Conservation (phyloP, 2,329 filamentous ascomycete genomes). For the Mariannaea sp. region DNA sequence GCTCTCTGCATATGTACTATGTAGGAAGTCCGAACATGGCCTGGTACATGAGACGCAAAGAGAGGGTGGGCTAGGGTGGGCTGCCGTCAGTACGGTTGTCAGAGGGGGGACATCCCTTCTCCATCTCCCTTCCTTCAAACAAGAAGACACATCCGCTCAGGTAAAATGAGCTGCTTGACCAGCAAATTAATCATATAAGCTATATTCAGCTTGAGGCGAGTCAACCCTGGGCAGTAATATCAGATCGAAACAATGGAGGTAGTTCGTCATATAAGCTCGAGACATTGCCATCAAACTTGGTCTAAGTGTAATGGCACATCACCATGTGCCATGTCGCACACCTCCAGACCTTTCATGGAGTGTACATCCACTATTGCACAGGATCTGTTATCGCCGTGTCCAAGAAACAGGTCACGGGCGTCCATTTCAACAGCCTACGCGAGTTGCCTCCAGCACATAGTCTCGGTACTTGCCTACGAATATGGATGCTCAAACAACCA, state of each 20-base stretch:
- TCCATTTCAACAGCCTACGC: too few species aligned
- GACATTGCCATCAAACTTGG: conserved; percentile 15
- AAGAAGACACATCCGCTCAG: background rate
- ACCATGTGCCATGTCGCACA: conserved; percentile 9
- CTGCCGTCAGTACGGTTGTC: background rate
- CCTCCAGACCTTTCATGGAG: conserved; percentile 7
- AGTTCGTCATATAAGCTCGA: conserved; percentile 5
- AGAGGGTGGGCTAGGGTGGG: too few species aligned
- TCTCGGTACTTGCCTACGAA: background rate
- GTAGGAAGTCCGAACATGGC: conserved; percentile 12
- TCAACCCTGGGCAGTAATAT: too few species aligned
- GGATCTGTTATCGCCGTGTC: too few species aligned
- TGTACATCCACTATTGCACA: too few species aligned
- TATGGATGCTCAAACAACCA: too few species aligned
- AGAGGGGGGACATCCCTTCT: background rate
- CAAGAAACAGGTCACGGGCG: too few species aligned
- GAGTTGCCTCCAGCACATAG: background rate
- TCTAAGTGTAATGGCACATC: conserved; percentile 14
- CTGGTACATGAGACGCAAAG: conserved; percentile 10
- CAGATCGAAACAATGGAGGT: background rate
- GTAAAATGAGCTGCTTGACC: too few species aligned
- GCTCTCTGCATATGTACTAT: conserved; percentile 7
- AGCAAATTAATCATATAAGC: too few species aligned
- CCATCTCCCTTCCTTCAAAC: background rate
- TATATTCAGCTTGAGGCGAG: too few species aligned